Base-by-base conservation (phyloP, 495 filamentous ascomycete genomes). In the Haplographium delicatum region DNA sequence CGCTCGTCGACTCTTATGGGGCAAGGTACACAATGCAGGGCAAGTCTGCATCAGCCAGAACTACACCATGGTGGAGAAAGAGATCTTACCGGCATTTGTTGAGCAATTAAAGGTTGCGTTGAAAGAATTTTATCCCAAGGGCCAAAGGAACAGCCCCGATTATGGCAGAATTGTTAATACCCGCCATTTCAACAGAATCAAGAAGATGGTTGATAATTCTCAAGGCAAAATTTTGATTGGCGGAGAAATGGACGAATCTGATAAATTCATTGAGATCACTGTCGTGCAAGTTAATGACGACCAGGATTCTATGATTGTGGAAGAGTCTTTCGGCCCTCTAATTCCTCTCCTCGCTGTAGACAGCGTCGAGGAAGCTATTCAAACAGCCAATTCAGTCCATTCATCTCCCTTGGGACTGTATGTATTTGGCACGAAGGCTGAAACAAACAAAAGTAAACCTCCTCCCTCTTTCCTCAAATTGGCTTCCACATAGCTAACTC, bases 41-140 rank as follows among this genome's bases (percentile, higher is more conserved):
- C 93, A 98, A 65, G 71, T 93, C 46, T 96, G 93, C 66, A 79
- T 95, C 27, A 83, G 78, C 5, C 88, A 95, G 57, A 95, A 96
- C 68, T 95, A 96, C 60, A 78, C 87, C 34, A 71, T 95, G 47
- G 76, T 95, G 30, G 88, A 96, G 59, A 80, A 79, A 55, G 77
- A 80, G 4, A 69, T 93, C 10, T 73, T 91, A 2, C 70, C 78
- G 3, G 69, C 74, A 7, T 90, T 97, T 51, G 71, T 96, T 44
- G 73, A 84, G 51, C 78, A 86, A 57, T 78, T 95, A 64, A 84
- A 84, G 64, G 75, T 69, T 31, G 74, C 82, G 0, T 76, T 88
- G 58, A 75, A 79, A 51, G 83, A 90, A 46, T 96, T 91, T 72
- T 93, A 85, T 61, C 93, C 93, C 22, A 72, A 88, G 25, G 93